Base-by-base conservation (phyloP, 179 eudicot species). In the Silene noctiflora region DNA sequence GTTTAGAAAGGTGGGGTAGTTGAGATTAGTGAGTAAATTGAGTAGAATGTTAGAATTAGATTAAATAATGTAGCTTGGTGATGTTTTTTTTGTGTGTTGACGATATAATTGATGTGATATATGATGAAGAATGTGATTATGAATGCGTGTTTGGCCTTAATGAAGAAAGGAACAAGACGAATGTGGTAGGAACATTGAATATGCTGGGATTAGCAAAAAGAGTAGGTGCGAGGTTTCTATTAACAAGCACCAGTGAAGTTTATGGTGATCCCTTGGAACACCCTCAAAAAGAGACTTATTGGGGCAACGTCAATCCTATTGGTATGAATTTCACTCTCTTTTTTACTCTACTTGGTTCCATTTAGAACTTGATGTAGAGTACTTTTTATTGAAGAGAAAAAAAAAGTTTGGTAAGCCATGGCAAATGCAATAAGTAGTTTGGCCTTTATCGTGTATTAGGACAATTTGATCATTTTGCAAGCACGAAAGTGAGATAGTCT, bases 271-370 rank as follows among this genome's bases (percentile, higher is more conserved):
- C 98, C 1, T 79, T 94, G 79, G 91, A 94, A 75, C 98, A 94
- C 73, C 98, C 98, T 55, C 98, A 94, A 69, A 91, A 88, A 70
- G 98, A 94, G 76, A 90, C 97, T 73, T 94, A 94, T 76, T 94
- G 98, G 98, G 98, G 98, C 78, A 94, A 94, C 72, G 98, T 94
- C 76, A 94, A 94, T 75, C 98, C 98, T 61, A 94, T 94, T 65
- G 98, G 98, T 93, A 71, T 4, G 19, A 9, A 20, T 16, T 16
- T 24, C 20, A 2, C 13, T 8, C 12, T 67, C 20, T 13, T 12
- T 25, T 64, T 25, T 29, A 29, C 33, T 29, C 1, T 27, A 27
- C 29, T 27, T 27, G 1, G 29, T 27, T 27, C 29, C 1, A 27
- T 27, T 27, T 27, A 27, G 29, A 27, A 27, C 29, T 27, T 27